Percentiles rank a stretch among this genome's conserved stretches.
Evolutionary conservation across 1,284 basidiomycete genomes (phyloP).

Genomic region (Omphalotus olearius): DNA sequence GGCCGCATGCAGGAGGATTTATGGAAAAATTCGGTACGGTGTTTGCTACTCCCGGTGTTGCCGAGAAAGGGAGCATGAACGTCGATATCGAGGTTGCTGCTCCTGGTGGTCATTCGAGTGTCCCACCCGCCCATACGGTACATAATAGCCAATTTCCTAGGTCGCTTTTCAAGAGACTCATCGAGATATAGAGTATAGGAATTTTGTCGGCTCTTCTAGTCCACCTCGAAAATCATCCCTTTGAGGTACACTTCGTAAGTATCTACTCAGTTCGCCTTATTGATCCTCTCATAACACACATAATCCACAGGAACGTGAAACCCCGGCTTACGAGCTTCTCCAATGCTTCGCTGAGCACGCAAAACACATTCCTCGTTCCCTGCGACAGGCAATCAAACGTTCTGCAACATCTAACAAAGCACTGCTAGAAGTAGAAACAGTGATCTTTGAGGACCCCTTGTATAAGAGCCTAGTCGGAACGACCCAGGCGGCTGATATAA

Average conservation of each 20-base stretch:
- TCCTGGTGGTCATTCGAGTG: conserved; percentile 65
- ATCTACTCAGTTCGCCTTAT: conserved; percentile 25
- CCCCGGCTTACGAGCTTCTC: conserved; percentile 23
- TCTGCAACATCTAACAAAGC: conserved; percentile 23
- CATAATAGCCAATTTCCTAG: conserved; percentile 4
- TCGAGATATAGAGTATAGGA: conserved; percentile 47
- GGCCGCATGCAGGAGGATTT: conserved; percentile 30
- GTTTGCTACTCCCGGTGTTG: conserved; percentile 52
- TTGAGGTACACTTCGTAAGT: conserved; percentile 33
- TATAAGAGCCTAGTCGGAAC: conserved; percentile 36
- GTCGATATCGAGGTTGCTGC: conserved; percentile 50
- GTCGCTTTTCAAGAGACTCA: background rate
- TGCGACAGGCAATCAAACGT: conserved; percentile 23
- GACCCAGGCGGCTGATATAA: conserved; percentile 53
- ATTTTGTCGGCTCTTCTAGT: conserved; percentile 52
- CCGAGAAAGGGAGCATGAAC: conserved; percentile 66
- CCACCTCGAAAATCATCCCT: conserved; percentile 41
- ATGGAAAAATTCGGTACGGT: conserved; percentile 32
- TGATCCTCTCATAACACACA: background rate
- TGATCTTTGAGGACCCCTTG: conserved; percentile 21
- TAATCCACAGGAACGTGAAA: conserved; percentile 17
- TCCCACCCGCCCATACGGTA: conserved; percentile 56
- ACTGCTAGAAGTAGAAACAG: conserved; percentile 27
- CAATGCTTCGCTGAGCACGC: conserved; percentile 31
- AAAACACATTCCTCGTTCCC: conserved; percentile 25